phyloP scores from a whole-genome alignment of 2,329 filamentous ascomycete genomes.

The Simplicillium aogashimaense region DNA sequence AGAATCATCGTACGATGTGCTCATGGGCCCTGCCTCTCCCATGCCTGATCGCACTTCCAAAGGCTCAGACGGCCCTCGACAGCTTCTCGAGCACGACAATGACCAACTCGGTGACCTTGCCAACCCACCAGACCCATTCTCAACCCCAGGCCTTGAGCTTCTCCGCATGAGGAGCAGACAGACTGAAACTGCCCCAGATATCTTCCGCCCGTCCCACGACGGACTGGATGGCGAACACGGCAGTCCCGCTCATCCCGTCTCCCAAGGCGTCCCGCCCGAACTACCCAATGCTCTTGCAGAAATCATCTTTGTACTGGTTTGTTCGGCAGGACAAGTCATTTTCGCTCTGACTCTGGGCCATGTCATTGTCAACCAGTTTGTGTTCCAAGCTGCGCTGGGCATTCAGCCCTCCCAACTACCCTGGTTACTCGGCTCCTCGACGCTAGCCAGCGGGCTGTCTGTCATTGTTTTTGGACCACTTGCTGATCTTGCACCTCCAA shows the following conservation, averaged over 20 bases:
- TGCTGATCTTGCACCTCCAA: conserved; percentile 6
- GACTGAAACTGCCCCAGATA: neutral
- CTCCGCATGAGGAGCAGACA: conserved; percentile 5
- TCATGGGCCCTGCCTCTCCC: too few relatives aligned
- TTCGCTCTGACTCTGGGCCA: conserved; percentile 6
- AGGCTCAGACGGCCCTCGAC: too few relatives aligned
- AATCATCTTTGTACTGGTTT: conserved; percentile 6
- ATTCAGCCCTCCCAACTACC: conserved; percentile 5
- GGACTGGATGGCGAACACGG: conserved; percentile 4
- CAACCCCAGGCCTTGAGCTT: conserved; percentile 2
- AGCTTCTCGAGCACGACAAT: too few relatives aligned
- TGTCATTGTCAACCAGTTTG: conserved; percentile 5
- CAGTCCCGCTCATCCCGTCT: conserved; percentile 5
- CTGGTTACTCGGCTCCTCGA: conserved; percentile 6
- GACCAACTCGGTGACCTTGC: too few relatives aligned
- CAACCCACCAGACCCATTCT: too few relatives aligned
- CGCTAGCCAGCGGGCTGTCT: conserved; percentile 6
- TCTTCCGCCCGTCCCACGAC: neutral
- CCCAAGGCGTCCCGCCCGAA: conserved; percentile 5
- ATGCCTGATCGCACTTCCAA: too few relatives aligned
- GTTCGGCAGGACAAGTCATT: conserved; percentile 5
- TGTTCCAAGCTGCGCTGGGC: conserved; percentile 4
- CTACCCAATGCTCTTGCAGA: conserved; percentile 5
- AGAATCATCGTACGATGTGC: too few relatives aligned
- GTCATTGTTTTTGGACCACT: conserved; percentile 7